Conservation (phyloP, 179 eudicot species). For the Gypsophila paniculata region DNA sequence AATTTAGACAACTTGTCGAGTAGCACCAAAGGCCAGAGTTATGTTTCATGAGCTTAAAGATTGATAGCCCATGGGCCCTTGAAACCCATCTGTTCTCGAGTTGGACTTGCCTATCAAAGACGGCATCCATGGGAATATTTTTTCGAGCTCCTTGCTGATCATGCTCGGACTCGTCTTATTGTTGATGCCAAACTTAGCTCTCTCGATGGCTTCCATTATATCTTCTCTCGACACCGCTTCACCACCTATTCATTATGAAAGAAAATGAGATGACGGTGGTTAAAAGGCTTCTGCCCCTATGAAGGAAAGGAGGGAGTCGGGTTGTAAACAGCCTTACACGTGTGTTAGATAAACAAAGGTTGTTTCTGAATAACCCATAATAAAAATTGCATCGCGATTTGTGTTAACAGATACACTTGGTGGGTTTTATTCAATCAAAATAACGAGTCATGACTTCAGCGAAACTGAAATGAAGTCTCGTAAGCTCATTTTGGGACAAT, state of each 20-base stretch:
- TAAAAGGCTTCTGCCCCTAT: too few species aligned
- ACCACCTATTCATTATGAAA: constrained; percentile 39
- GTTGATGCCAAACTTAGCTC: constrained; percentile 84
- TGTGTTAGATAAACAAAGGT: too few species aligned
- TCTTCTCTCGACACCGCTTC: constrained; percentile 82
- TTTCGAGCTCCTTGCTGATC: constrained; percentile 65
- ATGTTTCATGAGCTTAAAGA: constrained; percentile 52
- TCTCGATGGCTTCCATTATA: constrained; percentile 85
- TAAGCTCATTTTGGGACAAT: not conserved
- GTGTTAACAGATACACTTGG: too few species aligned
- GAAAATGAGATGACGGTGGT: not conserved
- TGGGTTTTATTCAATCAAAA: not conserved
- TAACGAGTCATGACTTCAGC: too few species aligned
- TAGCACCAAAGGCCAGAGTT: not conserved
- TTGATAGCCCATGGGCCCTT: constrained; percentile 69
- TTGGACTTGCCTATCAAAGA: constrained; percentile 48
- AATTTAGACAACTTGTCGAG: too few species aligned
- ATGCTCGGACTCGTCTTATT: constrained; percentile 31
- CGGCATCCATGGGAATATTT: constrained; percentile 86
- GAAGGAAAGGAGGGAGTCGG: too few species aligned
- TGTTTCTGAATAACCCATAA: too few species aligned
- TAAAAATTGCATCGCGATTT: too few species aligned
- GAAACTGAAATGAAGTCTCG: too few species aligned
- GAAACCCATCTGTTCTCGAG: constrained; percentile 33
- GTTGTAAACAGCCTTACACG: too few species aligned